Evolutionary conservation across 495 filamentous ascomycete species (phyloP).

Genomic region (Trichoderma gamsii): DNA sequence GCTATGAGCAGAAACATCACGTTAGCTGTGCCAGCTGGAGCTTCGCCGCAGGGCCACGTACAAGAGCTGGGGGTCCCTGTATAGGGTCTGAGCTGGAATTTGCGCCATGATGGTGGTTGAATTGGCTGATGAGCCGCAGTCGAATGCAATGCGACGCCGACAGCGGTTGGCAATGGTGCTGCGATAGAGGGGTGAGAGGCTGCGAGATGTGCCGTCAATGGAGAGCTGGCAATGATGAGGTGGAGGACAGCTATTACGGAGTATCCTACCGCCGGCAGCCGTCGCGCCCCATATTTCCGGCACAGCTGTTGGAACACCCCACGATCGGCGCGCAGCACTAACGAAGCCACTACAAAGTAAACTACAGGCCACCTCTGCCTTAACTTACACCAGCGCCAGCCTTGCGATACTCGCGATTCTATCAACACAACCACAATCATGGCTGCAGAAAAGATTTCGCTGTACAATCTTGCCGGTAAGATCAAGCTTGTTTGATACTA

Average conservation of each 20-base stretch:
- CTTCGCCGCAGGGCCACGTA: slow-evolving; percentile 48
- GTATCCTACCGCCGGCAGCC: slow-evolving; percentile 13
- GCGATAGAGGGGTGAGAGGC: neutral
- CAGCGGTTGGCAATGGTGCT: neutral
- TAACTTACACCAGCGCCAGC: neutral
- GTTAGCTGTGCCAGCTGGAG: slow-evolving; percentile 97
- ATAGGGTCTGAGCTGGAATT: slow-evolving; percentile 86
- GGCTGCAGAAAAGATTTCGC: slow-evolving; percentile 53
- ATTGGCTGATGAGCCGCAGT: neutral
- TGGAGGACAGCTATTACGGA: slow-evolving; percentile 7
- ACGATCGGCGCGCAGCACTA: neutral
- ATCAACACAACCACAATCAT: slow-evolving; percentile 17
- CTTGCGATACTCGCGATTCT: neutral
- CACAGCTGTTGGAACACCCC: neutral
- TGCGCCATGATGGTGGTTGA: slow-evolving; percentile 62
- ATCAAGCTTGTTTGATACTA: neutral
- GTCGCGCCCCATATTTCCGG: neutral
- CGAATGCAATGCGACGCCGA: neutral
- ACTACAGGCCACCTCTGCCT: slow-evolving; percentile 13
- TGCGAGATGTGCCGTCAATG: neutral
- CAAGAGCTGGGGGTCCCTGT: slow-evolving; percentile 98
- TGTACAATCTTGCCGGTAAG: slow-evolving; percentile 62
- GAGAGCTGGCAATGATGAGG: neutral
- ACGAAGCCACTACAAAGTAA: neutral
- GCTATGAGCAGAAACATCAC: slow-evolving; percentile 56